Conservation (phyloP, 2,329 filamentous ascomycete genomes). For the Calonectria pauciramosa region DNA sequence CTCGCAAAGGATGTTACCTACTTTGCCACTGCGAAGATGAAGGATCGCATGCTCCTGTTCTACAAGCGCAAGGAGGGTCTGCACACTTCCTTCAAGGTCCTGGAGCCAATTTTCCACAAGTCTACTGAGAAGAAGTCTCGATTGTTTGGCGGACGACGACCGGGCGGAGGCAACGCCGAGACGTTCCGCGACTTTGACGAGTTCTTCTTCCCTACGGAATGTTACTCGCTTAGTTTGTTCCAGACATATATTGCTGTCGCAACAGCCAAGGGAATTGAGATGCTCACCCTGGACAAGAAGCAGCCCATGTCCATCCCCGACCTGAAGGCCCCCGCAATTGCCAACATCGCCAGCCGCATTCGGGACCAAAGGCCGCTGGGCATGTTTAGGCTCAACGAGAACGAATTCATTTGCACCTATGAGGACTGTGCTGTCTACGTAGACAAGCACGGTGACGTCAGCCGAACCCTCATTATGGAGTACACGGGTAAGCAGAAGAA, state of each 20-base stretch:
- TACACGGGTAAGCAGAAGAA: constrained; percentile 90
- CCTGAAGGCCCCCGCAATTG: constrained; percentile 81
- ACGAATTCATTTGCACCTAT: constrained; percentile 93
- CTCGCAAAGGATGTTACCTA: constrained; percentile 95
- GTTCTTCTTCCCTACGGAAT: constrained; percentile 97
- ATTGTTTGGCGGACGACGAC: constrained; percentile 70
- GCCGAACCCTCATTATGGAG: constrained; percentile 95
- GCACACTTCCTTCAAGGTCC: constrained; percentile 94
- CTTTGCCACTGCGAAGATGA: constrained; percentile 97
- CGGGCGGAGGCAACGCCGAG: constrained; percentile 82
- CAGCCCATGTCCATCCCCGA: constrained; percentile 95
- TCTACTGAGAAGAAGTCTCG: constrained; percentile 86
- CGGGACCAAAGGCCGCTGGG: constrained; percentile 87
- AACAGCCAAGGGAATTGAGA: constrained; percentile 93
- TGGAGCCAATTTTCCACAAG: constrained; percentile 96
- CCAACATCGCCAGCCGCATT: constrained; percentile 87
- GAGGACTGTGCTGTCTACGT: constrained; percentile 98
- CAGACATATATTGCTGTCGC: constrained; percentile 93
- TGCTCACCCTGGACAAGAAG: constrained; percentile 97
- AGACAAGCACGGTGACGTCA: constrained; percentile 97
- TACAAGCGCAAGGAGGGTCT: constrained; percentile 97
- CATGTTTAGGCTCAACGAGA: constrained; percentile 95
- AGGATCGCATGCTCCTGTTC: constrained; percentile 93
- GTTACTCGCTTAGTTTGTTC: constrained; percentile 95
- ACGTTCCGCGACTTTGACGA: constrained; percentile 99